Evolutionary conservation across 148 eudicot genomes (phyloP).

Genomic region (Persicaria tinctoria): DNA sequence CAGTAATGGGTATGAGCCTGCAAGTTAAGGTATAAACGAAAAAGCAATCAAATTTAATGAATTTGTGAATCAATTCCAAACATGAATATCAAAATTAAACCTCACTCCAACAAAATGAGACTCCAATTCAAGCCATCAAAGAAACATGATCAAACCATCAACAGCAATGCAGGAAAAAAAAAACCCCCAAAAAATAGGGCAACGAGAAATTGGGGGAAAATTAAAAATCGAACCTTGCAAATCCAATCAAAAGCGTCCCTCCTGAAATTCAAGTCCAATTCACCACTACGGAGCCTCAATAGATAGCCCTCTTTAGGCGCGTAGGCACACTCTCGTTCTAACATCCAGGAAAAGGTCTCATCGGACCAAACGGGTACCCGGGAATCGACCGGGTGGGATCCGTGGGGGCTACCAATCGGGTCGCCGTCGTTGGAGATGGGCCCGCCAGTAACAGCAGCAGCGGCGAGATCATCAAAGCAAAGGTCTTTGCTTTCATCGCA

Average conservation of each 20-base stretch:
- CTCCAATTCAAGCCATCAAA: slow-evolving; percentile 2
- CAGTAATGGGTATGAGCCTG: slow-evolving; percentile 69
- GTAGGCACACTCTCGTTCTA: slow-evolving; percentile 44
- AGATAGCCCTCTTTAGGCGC: slow-evolving; percentile 64
- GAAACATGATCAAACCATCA: slow-evolving; percentile 11
- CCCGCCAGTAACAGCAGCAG: neutral
- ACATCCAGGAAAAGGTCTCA: slow-evolving; percentile 41
- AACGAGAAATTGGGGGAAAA: neutral
- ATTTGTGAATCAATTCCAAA: neutral
- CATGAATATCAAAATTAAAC: neutral
- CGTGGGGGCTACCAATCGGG: neutral
- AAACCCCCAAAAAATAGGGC: no score
- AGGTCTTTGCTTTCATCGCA: slow-evolving; percentile 44
- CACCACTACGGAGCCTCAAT: slow-evolving; percentile 46
- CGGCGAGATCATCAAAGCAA: slow-evolving; percentile 48
- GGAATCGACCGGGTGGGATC: slow-evolving; percentile 23
- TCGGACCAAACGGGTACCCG: slow-evolving; percentile 32
- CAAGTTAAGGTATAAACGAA: neutral
- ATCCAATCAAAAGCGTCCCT: slow-evolving; percentile 79
- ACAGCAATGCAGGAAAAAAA: neutral
- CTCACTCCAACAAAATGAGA: neutral
- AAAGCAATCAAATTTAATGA: neutral
- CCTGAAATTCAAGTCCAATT: slow-evolving; percentile 45
- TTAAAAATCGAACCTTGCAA: slow-evolving; percentile 44
- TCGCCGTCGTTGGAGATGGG: slow-evolving; percentile 6